A percentile compares a stretch with the other conserved stretches of the same genome.
These are phyloP conservation scores for Senecio squalidus DNA, from an alignment of 140 eudicot species.

Conservation along the genomic window DNA sequence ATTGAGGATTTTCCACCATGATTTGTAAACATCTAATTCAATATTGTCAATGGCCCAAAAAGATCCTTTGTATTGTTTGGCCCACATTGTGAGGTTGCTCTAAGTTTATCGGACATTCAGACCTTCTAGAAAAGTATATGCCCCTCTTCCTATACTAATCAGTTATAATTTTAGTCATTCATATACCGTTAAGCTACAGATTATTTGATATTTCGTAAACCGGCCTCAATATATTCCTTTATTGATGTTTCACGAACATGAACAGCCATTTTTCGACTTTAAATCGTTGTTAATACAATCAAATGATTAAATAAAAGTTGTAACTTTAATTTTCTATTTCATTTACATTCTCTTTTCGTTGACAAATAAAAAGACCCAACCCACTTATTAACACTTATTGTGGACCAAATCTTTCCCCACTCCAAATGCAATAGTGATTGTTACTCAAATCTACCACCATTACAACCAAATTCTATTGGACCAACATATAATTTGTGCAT, in stretches of 20 bases:
- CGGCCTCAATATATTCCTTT: too few relatives aligned
- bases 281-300: not conserved
- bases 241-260: too few relatives aligned
- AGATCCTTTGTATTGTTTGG: conserved; percentile 9
- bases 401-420: conserved; percentile 27
- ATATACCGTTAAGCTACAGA: not conserved
- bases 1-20: not conserved
- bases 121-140: conserved; percentile 26
- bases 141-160: not conserved
- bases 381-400: conserved; percentile 24
- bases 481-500: conserved; percentile 15
- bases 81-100: conserved; percentile 27
- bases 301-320: not conserved
- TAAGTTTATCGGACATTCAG: conserved; percentile 3
- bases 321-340: too few relatives aligned
- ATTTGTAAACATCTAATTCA: conserved; percentile 9
- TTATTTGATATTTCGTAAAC: not conserved
- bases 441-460: conserved; percentile 27
- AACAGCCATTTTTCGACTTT: too few relatives aligned
- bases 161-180: not conserved
- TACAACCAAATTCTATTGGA: conserved; percentile 11
- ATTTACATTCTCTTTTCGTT: not conserved
- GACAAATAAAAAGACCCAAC: conserved; percentile 16
- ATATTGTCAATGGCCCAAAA: conserved; percentile 23
- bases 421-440: conserved; percentile 18